Evolutionary conservation across 139 green algal genomes (phyloP), one percentile per base, ranked within the genome.

Genomic region (Chlorella sp.): DNA sequence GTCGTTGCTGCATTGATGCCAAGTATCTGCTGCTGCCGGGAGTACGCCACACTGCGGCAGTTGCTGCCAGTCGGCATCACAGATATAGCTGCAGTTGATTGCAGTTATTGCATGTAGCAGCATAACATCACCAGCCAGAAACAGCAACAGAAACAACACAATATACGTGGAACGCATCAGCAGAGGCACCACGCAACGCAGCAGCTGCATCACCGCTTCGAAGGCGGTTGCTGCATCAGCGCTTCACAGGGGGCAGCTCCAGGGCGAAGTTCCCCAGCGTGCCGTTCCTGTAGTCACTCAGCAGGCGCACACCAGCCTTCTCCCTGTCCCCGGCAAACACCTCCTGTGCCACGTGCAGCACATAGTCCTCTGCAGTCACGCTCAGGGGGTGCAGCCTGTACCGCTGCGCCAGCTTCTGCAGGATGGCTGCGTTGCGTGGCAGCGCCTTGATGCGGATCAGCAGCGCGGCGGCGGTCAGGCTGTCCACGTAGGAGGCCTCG

Each of bases 401-500:
- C 17, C 83, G 73, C 69, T 55, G 6, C 32, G 33, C 0, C 61
- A 77, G 66, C 22, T 22, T 10, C 33, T 24, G 42, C 51, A 81
- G n/a, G 69, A 76, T n/a, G 27, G 36, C 74, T 64, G 61, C 33
- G 27, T 36, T 42, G 62, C 70, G 61, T 31, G 91, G 88, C 72
- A 97, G 82, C 35, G 23, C 27, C 35, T 79, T 77, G 32, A 94
- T 50, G 1, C 80, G 82, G 26, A 80, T 51, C 10, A 96, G 60
- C 29, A 97, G 66, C 3, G 86, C 87, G 20, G 85, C 79, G 1
- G 82, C 90, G 0, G 97, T 77, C 5, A 88, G 71, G 2, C 82
- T 91, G 61, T 90, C 79, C 1, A 94, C 72, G 80, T 99, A 99
- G 0, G 93, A 77, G 2, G 95, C 94, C 82, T 97, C 88, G 0